A percentile compares a stretch with the other conserved stretches of the same genome.
Evolutionary conservation across 768 basidiomycete genomes (phyloP).

Genomic region (Grammothele lineata): DNA sequence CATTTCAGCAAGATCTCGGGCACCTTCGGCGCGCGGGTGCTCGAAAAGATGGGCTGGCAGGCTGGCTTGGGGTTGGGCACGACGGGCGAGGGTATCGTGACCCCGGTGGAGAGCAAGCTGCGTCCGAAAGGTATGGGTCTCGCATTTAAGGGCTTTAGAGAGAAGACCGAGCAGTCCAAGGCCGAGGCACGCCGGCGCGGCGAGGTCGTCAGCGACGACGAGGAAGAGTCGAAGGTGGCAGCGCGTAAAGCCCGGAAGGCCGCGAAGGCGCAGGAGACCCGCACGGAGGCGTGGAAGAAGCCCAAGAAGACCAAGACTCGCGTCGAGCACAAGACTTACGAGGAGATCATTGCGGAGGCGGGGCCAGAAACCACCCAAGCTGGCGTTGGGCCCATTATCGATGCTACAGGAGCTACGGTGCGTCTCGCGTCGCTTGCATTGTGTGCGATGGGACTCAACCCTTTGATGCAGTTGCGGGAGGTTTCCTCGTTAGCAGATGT

Average conservation of each 20-base stretch:
- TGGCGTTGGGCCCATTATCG: slow-evolving; percentile 84
- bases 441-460: neutral
- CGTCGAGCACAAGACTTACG: slow-evolving; percentile 94
- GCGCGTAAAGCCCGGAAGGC: slow-evolving; percentile 49
- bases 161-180: slow-evolving; percentile 83
- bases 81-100: slow-evolving; percentile 77
- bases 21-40: slow-evolving; percentile 83
- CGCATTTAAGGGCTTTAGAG: slow-evolving; percentile 81
- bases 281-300: slow-evolving; percentile 81
- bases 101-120: slow-evolving; percentile 80
- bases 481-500: slow-evolving; percentile 81
- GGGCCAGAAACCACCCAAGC: slow-evolving; percentile 50
- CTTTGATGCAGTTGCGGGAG: slow-evolving; percentile 66
- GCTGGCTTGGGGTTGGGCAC: slow-evolving; percentile 75
- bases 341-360: slow-evolving; percentile 89
- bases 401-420: slow-evolving; percentile 91
- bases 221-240: slow-evolving; percentile 38
- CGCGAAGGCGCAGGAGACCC: slow-evolving; percentile 50
- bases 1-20: slow-evolving; percentile 80
- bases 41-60: slow-evolving; percentile 95
- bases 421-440: slow-evolving; percentile 28
- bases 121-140: slow-evolving; percentile 86
- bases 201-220: slow-evolving; percentile 72
- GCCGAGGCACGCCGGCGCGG: slow-evolving; percentile 73
- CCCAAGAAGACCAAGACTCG: slow-evolving; percentile 81